Base-by-base conservation (phyloP, 495 filamentous ascomycete genomes). In the Paragyromitra xinjiangensis region DNA sequence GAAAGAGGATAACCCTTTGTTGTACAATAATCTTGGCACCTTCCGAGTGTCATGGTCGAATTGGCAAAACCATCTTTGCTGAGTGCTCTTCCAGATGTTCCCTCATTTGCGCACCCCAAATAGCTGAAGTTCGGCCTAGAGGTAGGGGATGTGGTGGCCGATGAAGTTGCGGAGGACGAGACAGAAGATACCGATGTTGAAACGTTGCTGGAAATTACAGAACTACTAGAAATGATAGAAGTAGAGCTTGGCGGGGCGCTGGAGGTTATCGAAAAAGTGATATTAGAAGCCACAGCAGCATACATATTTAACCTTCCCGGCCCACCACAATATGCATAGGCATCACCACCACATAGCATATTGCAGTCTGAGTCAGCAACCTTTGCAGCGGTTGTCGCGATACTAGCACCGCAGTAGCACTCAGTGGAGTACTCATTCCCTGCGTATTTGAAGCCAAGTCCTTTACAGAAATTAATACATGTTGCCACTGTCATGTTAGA, bases 351-450 rank as follows among this genome's bases (percentile, higher is more conserved):
- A 37, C 80, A 81, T 14, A 76, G 29, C 80, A 81, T 81, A 16
- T 29, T 81, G 26, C 80, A 81, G 6, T 79, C 77, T 5, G 42
- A 2, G 12, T 44, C 45, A 8, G 51, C 24, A 14, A 53, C 77
- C 63, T 67, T 80, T 22, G 75, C 64, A 22, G 80, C 79, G 14
- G 75, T 78, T 19, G 65, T 29, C 3, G 68, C 70, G 56, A 82
- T 53, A 7, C 82, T 82, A 76, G 90, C 87, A 14, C 88, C 90
- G 79, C 91, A 92, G 84, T 89, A 92, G 78, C 91, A 92, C 81
- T 94, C 89, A 34, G 88, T 86, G 34, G 88, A 88, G 75, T 93
- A 93, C 83, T 93, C 92, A 1, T 91, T 81, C 63, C 91, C 92
- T 62, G 86, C 88, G 76, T 88, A 90, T 73, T 71, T 85, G 80